These are phyloP conservation scores for Hibiscus mutabilis DNA, from an alignment of 345 rosid species.

Conservation along the genomic window DNA sequence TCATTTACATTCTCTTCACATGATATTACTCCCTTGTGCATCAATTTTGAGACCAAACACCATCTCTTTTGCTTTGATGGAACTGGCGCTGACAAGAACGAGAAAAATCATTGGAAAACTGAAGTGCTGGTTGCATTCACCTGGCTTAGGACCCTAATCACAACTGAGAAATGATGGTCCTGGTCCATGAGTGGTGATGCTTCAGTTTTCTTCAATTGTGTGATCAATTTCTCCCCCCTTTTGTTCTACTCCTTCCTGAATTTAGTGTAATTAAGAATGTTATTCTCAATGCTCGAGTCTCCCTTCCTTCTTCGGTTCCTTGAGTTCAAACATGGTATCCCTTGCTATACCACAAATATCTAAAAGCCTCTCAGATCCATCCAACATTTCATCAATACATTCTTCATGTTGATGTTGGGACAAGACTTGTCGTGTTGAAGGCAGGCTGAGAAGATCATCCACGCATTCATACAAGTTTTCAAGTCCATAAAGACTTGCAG, in stretches of 20 bases:
- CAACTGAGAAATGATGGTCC: conserved; percentile 32
- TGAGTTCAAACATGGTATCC: conserved; percentile 41
- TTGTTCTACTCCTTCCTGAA: conserved; percentile 53
- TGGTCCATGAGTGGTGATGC: not conserved
- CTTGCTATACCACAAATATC: conserved; percentile 54
- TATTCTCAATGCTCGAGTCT: conserved; percentile 18
- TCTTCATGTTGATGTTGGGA: conserved; percentile 22
- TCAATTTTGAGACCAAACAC: conserved; percentile 41
- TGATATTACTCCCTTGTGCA: conserved; percentile 27
- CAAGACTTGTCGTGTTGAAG: conserved; percentile 46
- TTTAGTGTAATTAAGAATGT: conserved; percentile 20
- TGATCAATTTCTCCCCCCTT: conserved; percentile 39
- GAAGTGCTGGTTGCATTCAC: conserved; percentile 26
- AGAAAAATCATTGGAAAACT: conserved; percentile 42
- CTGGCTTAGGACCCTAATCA: conserved; percentile 37
- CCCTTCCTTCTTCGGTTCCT: conserved; percentile 55
- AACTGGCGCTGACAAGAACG: conserved; percentile 31
- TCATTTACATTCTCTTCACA: conserved; percentile 37
- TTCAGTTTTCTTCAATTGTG: conserved; percentile 39
- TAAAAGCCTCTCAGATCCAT: conserved; percentile 48
- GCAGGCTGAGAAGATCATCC: conserved; percentile 51
- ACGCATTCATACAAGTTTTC: conserved; percentile 38
- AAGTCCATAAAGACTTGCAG: conserved; percentile 30
- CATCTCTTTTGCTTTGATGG: conserved; percentile 36
- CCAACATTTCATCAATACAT: conserved; percentile 44